These are phyloP conservation scores for Hyaloscypha finlandica DNA, from an alignment of 495 filamentous ascomycete genomes.

Conservation along the genomic window DNA sequence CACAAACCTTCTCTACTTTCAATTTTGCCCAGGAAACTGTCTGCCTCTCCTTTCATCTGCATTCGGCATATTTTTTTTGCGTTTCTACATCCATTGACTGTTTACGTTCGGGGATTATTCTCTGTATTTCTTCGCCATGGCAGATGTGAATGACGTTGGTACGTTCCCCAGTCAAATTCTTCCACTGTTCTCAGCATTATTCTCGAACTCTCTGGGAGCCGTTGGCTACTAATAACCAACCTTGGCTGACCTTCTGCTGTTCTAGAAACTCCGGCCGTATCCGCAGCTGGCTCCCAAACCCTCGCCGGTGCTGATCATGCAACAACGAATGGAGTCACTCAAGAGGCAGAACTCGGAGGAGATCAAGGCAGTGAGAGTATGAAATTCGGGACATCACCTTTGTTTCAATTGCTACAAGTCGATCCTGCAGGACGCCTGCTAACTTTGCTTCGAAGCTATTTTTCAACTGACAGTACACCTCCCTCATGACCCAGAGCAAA, in stretches of 20 bases:
- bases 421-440: slow-evolving; percentile 3
- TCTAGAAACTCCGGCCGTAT: slow-evolving; percentile 15
- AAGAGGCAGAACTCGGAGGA: slow-evolving; percentile 34
- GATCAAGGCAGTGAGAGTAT: slow-evolving; percentile 33
- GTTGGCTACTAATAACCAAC: not conserved
- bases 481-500: slow-evolving; percentile 75
- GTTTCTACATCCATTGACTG: slow-evolving; percentile 13
- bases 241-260: slow-evolving; percentile 2
- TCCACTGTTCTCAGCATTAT: not conserved
- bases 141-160: slow-evolving; percentile 23
- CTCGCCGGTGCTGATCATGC: slow-evolving; percentile 31
- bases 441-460: slow-evolving; percentile 40
- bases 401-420: not conserved
- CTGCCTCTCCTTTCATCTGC: slow-evolving; percentile 17
- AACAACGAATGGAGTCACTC: slow-evolving; percentile 29
- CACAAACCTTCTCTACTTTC: slow-evolving; percentile 3
- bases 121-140: slow-evolving; percentile 22
- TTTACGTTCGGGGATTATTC: slow-evolving; percentile 11
- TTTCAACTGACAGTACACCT: slow-evolving; percentile 83
- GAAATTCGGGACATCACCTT: not conserved
- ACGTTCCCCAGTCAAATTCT: slow-evolving; percentile 6
- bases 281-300: slow-evolving; percentile 19
- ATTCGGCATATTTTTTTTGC: slow-evolving; percentile 8
- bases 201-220: not conserved
- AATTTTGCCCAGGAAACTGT: not conserved